phyloP scores from a whole-genome alignment of 2,329 filamentous ascomycete species.

The Eurotiales sp. region DNA sequence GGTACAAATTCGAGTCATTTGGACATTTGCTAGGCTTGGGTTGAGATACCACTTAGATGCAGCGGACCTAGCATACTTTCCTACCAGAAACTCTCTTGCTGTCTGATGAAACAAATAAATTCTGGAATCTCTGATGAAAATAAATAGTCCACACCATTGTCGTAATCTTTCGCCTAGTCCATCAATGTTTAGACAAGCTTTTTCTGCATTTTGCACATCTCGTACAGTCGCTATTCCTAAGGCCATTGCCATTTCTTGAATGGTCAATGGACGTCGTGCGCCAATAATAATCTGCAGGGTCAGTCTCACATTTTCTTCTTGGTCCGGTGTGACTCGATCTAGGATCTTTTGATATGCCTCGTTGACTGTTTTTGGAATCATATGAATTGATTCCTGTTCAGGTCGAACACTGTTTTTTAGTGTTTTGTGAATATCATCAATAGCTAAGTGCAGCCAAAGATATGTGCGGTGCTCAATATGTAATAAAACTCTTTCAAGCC shows the following conservation, averaged over 20 bases:
- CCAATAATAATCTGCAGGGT: conserved; percentile 2
- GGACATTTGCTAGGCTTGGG: neutral
- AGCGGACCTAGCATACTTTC: neutral
- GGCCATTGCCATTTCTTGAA: neutral
- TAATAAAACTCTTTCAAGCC: neutral
- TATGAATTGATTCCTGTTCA: neutral
- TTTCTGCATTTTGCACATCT: neutral
- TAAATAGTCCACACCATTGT: conserved; percentile 35
- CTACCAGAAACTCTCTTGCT: conserved; percentile 36
- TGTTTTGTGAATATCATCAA: conserved; percentile 25
- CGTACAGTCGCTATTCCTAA: neutral
- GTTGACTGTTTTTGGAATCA: conserved; percentile 1
- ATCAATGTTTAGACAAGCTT: conserved; percentile 13
- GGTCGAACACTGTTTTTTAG: neutral
- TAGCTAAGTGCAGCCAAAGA: conserved; percentile 37
- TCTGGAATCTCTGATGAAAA: conserved; percentile 27
- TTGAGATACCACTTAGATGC: neutral
- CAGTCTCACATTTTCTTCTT: neutral
- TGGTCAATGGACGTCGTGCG: conserved; percentile 2
- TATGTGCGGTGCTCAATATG: conserved; percentile 30
- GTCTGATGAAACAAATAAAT: conserved; percentile 42
- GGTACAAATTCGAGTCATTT: conserved; percentile 1
- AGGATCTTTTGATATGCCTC: conserved; percentile 20
- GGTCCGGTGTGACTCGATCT: neutral
- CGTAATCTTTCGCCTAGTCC: conserved; percentile 19